phyloP scores from a whole-genome alignment of 2,329 filamentous ascomycete species.

The Zymoseptoria ardabiliae region DNA sequence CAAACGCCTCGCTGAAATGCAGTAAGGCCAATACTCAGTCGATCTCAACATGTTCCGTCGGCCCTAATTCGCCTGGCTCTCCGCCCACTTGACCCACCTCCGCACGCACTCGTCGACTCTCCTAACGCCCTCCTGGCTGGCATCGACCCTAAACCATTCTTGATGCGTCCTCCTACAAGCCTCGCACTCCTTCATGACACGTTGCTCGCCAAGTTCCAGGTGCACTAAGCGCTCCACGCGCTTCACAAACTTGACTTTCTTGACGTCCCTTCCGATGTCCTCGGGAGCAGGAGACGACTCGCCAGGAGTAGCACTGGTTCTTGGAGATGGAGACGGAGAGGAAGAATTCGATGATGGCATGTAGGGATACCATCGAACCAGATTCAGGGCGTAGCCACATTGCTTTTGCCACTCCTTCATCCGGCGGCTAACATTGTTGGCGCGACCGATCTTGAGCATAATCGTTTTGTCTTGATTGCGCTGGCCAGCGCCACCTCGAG shows the following conservation, averaged over 20 bases:
- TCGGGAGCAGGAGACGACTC: slow-evolving; percentile 11
- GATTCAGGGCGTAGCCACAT: slow-evolving; percentile 79
- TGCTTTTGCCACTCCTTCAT: slow-evolving; percentile 91
- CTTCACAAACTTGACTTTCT: slow-evolving; percentile 77
- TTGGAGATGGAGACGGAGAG: slow-evolving; percentile 13
- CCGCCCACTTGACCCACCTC: slow-evolving; percentile 76
- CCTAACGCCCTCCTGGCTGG: slow-evolving; percentile 61
- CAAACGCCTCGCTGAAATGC: not conserved
- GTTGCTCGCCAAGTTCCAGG: slow-evolving; percentile 64
- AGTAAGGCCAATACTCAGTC: not conserved
- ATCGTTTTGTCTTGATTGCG: slow-evolving; percentile 49
- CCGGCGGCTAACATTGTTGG: slow-evolving; percentile 78
- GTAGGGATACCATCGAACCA: slow-evolving; percentile 90
- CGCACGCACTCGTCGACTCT: slow-evolving; percentile 66
- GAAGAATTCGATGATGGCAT: slow-evolving; percentile 31
- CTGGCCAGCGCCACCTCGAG: not conserved
- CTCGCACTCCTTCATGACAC: slow-evolving; percentile 58
- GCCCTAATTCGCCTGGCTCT: slow-evolving; percentile 9
- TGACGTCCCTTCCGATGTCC: slow-evolving; percentile 24
- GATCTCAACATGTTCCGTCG: not conserved
- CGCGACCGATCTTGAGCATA: slow-evolving; percentile 57
- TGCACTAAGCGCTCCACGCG: slow-evolving; percentile 87
- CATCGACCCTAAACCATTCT: slow-evolving; percentile 92
- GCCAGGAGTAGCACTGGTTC: slow-evolving; percentile 26
- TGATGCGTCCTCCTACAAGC: slow-evolving; percentile 78